Evolutionary conservation across 2,329 filamentous ascomycete species (phyloP), one percentile per base, ranked within the genome.

Genomic region (Proliferodiscus dingleyae): DNA sequence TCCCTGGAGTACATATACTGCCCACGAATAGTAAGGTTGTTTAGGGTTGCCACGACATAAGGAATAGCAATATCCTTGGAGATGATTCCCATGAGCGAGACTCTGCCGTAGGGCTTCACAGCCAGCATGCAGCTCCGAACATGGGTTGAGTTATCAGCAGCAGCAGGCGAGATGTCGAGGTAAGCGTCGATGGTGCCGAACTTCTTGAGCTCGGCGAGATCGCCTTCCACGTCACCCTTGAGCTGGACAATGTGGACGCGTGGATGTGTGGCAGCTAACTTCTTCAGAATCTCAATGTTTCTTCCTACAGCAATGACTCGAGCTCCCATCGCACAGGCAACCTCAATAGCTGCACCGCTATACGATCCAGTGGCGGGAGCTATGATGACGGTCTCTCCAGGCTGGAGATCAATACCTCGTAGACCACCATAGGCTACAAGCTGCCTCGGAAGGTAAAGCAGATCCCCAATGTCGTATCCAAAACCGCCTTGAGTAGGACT

Each of bases 221-320:
- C 55, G 7, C 29, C 41, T 24, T 41, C 18, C 7, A 64, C 57
- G 48, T 75, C 65, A 4, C 70, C 70, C 1, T 66, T 70, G 21
- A 71, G 65, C 37, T 59, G 59, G 8, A 75, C 68, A 0, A 62
- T 68, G 45, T 68, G 58, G 26, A 75, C 58, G 7, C 62, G 54
- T 5, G 55, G 56, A 23, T 49, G 50, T 1, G 37, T 45, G 2
- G 53, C 49, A 26, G 64, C 62, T 18, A 75, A 43, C 90, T 22
- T 37, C 18, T 43, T 16, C 9, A 48, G 18, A 4, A 33, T 15
- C 8, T 23, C 18, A 8, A 28, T 52, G 50, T 71, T 71, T 6
- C 73, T 60, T 1, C 74, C 72, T 62, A 71, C 66, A 1, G 74
- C 73, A 37, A 78, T 55, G 2, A 76, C 72, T 21, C 61, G 64